Base-by-base conservation (phyloP, 805 yeast species). In the Ogataea corticis region DNA sequence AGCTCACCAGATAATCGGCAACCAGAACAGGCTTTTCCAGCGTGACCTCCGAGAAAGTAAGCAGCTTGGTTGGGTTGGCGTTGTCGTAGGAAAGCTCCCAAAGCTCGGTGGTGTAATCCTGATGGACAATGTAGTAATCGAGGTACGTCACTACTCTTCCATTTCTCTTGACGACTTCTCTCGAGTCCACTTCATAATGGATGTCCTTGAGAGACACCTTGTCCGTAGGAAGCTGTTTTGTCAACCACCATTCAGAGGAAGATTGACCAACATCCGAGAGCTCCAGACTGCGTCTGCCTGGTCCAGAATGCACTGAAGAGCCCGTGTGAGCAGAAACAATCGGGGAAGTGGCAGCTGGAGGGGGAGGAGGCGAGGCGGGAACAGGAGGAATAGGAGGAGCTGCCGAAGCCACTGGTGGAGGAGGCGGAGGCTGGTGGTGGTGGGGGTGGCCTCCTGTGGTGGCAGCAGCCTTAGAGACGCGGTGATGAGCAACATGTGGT, bases 41-140 rank as follows among this genome's bases (percentile, higher is more conserved):
- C 12, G 27, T 46, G 33, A 46, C 59, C 62, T 57, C 67, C 16
- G 53, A 72, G 72, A 51, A 67, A 47, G 56, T 63, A 11, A 79
- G 69, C 1, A 85, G 71, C 1, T 71, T 60, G 12, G 75, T 60
- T 1, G 94, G 89, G 45, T 81, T 76, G 12, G 68, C 67, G 13
- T 59, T 54, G 32, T 82, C 83, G 56, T 71, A 88, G 17, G 75
- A 71, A 4, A 86, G 66, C 40, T 82, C 80, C 50, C 88, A 66
- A 1, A 77, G 67, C 3, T 82, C 69, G 54, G 83, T 88, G 1
- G 94, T 78, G 53, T 84, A 80, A 60, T 87, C 95, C 49, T 77
- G 80, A 63, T 81, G 83, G 33, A 90, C 65, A 12, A 89, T 71
- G 59, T 87, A 88, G 52, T 85, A 81, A 51, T 85, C 90, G 43